phyloP scores from a whole-genome alignment of 306 rosid genomes.

The Vigna radiata region DNA sequence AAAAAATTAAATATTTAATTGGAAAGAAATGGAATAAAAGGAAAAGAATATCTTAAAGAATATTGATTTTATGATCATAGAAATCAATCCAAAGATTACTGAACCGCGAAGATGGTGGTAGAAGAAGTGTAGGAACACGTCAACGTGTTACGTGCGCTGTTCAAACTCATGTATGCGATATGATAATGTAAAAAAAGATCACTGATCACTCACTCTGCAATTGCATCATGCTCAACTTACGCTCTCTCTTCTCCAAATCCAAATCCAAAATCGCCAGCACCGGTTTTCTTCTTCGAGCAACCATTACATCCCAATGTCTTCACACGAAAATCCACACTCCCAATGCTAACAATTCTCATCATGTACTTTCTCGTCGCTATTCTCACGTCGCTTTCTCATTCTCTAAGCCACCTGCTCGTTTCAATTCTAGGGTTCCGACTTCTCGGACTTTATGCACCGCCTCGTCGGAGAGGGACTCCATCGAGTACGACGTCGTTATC shows the following conservation, averaged over 20 bases:
- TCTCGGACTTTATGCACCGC: slow-evolving; percentile 57
- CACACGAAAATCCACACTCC: not conserved
- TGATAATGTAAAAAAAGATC: no score
- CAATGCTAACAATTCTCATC: not conserved
- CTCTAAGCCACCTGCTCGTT: slow-evolving; percentile 27
- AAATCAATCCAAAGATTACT: no score
- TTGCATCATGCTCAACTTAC: slow-evolving; percentile 53
- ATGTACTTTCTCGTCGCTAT: slow-evolving; percentile 19
- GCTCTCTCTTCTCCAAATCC: slow-evolving; percentile 51
- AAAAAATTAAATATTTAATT: no score
- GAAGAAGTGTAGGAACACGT: not conserved
- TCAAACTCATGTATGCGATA: not conserved
- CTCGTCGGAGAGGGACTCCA: slow-evolving; percentile 62
- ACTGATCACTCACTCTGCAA: not conserved
- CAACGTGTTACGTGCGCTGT: not conserved
- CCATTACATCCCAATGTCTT: slow-evolving; percentile 18
- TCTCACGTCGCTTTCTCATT: not conserved
- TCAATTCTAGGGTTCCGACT: slow-evolving; percentile 41
- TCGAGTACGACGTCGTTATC: slow-evolving; percentile 87
- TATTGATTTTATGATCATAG: no score
- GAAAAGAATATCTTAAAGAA: no score
- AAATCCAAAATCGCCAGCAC: slow-evolving; percentile 33
- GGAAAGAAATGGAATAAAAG: no score
- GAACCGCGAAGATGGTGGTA: not conserved
- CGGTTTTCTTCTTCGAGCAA: not conserved